These are phyloP conservation scores for Venturia pyrina DNA, from an alignment of 2,329 filamentous ascomycete genomes.

Conservation along the genomic window DNA sequence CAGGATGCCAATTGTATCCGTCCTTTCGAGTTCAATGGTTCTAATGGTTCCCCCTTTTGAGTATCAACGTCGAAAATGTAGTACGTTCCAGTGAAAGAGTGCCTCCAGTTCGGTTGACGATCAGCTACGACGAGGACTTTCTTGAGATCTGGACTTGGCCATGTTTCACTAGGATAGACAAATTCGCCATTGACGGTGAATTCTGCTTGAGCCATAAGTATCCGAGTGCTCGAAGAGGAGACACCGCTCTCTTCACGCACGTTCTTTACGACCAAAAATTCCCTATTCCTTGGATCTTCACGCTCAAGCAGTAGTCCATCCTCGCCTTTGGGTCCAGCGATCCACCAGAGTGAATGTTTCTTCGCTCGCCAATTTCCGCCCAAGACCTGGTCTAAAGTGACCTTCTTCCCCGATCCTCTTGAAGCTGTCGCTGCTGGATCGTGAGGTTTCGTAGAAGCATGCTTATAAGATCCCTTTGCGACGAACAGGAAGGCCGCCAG, in stretches of 20 bases:
- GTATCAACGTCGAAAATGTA: slow-evolving; percentile 86
- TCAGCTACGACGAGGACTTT: slow-evolving; percentile 77
- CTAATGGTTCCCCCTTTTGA: slow-evolving; percentile 66
- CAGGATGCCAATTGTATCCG: slow-evolving; percentile 77
- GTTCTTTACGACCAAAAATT: slow-evolving; percentile 79
- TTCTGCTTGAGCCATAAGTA: slow-evolving; percentile 59
- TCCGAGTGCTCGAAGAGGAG: slow-evolving; percentile 38
- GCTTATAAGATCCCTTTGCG: slow-evolving; percentile 53
- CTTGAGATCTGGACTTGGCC: slow-evolving; percentile 73
- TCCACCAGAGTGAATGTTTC: slow-evolving; percentile 63
- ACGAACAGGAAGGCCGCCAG: slow-evolving; percentile 59
- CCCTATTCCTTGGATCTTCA: slow-evolving; percentile 48
- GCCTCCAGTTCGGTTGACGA: slow-evolving; percentile 68
- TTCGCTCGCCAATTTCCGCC: slow-evolving; percentile 54
- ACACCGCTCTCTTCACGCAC: slow-evolving; percentile 46
- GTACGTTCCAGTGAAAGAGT: slow-evolving; percentile 78
- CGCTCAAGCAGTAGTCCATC: slow-evolving; percentile 79
- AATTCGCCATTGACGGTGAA: slow-evolving; percentile 51
- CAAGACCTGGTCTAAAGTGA: slow-evolving; percentile 64
- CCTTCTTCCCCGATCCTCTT: slow-evolving; percentile 57
- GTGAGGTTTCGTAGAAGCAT: slow-evolving; percentile 53
- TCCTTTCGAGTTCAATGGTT: slow-evolving; percentile 54
- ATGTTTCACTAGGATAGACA: slow-evolving; percentile 50
- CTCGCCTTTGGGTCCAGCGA: slow-evolving; percentile 61
- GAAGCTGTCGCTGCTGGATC: slow-evolving; percentile 55